phyloP scores from a whole-genome alignment of 768 basidiomycete genomes.

The Hericium erinaceus region DNA sequence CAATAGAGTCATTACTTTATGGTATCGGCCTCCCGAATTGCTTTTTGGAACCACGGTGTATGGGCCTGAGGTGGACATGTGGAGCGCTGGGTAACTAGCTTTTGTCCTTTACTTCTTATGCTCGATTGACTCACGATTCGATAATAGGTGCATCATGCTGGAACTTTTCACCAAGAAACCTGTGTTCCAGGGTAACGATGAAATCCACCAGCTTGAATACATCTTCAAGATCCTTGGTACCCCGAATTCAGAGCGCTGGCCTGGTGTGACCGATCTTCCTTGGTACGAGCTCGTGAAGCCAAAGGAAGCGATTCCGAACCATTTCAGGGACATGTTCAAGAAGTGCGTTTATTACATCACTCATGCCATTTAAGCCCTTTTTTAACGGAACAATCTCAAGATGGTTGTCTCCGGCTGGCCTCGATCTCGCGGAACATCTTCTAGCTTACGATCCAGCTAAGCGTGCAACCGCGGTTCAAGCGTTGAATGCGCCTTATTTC shows the following conservation, averaged over 20 bases:
- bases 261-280: constrained; percentile 71
- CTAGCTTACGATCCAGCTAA: constrained; percentile 73
- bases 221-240: constrained; percentile 90
- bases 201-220: constrained; percentile 93
- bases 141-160: constrained; percentile 90
- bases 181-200: constrained; percentile 96
- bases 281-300: constrained; percentile 99
- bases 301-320: constrained; percentile 59
- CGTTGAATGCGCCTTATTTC: constrained; percentile 82
- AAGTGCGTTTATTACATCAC: constrained; percentile 41
- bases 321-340: constrained; percentile 77
- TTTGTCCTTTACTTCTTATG: neutral
- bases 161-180: constrained; percentile 94
- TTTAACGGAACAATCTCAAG: constrained; percentile 26
- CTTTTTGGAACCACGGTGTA: constrained; percentile 94
- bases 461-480: constrained; percentile 70
- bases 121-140: neutral
- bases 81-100: constrained; percentile 86
- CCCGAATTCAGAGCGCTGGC: constrained; percentile 74
- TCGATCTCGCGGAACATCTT: constrained; percentile 80
- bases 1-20: constrained; percentile 97
- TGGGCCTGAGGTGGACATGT: constrained; percentile 97
- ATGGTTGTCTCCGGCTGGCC: constrained; percentile 77
- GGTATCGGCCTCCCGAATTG: constrained; percentile 96
- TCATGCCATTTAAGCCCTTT: neutral